A percentile compares a stretch with the other conserved stretches of the same genome.
These are phyloP conservation scores for Suillus paluster DNA, from an alignment of 768 basidiomycete genomes.

Conservation along the genomic window DNA sequence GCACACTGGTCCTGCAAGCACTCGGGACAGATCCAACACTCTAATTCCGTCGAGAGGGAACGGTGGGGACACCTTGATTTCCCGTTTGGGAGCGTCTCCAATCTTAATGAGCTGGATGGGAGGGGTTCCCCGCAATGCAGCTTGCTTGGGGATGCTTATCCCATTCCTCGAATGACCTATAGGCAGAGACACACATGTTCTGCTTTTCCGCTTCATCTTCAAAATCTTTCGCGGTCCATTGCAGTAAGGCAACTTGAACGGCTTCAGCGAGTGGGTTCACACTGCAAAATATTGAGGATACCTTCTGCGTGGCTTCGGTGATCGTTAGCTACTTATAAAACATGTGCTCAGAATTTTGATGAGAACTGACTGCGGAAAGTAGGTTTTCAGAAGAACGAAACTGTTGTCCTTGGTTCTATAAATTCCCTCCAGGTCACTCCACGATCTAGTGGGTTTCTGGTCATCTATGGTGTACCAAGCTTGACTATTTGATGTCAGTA, in stretches of 20 bases:
- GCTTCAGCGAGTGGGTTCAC: slow-evolving; percentile 39
- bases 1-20: slow-evolving; percentile 61
- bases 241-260: slow-evolving; percentile 41
- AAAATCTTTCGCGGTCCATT: slow-evolving; percentile 50
- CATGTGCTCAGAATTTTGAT: neutral
- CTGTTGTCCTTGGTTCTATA: slow-evolving; percentile 55
- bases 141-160: slow-evolving; percentile 53
- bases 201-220: slow-evolving; percentile 49
- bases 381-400: slow-evolving; percentile 62
- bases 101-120: slow-evolving; percentile 51
- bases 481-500: slow-evolving; percentile 47
- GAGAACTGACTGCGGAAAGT: slow-evolving; percentile 59
- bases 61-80: slow-evolving; percentile 6
- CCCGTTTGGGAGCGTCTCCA: slow-evolving; percentile 48
- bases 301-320: slow-evolving; percentile 52
- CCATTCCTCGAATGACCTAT: slow-evolving; percentile 56
- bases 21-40: slow-evolving; percentile 62
- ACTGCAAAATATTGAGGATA: slow-evolving; percentile 49
- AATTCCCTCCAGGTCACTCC: slow-evolving; percentile 56
- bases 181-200: slow-evolving; percentile 54
- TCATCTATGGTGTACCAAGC: slow-evolving; percentile 53
- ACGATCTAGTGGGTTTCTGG: slow-evolving; percentile 35
- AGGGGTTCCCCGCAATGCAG: slow-evolving; percentile 40
- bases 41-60: slow-evolving; percentile 53
- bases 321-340: neutral